A percentile compares a stretch with the other conserved stretches of the same genome.
Conservation (phyloP, 148 eudicot genomes). For the Arctostaphylos glauca region DNA sequence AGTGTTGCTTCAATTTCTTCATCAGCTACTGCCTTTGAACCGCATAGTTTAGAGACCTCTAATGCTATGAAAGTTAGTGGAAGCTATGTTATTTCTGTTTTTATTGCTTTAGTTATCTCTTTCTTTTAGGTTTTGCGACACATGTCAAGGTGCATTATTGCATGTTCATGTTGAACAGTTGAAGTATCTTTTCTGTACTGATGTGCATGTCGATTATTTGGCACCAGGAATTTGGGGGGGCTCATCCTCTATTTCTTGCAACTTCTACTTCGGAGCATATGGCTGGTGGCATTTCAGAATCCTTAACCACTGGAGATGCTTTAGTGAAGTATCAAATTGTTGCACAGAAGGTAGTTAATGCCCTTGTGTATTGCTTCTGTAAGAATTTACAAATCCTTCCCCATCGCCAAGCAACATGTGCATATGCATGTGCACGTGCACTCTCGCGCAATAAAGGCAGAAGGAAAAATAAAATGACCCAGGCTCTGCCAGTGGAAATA, state of each 20-base stretch:
- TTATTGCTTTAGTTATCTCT: background rate
- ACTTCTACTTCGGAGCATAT: slow-evolving; percentile 40
- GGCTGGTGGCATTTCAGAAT: slow-evolving; percentile 47
- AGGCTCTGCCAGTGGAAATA: background rate
- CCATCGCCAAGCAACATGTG: background rate
- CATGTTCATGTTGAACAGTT: background rate
- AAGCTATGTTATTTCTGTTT: slow-evolving; percentile 3
- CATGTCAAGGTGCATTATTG: background rate
- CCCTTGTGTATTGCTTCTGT: background rate
- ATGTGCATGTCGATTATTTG: background rate
- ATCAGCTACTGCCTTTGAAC: slow-evolving; percentile 36
- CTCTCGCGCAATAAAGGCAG: background rate
- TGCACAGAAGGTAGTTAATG: slow-evolving; percentile 55
- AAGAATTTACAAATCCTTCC: background rate
- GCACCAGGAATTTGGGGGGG: slow-evolving; percentile 49
- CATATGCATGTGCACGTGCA: background rate
- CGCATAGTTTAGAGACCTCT: slow-evolving; percentile 40
- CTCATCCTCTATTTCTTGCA: slow-evolving; percentile 36
- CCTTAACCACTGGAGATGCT: slow-evolving; percentile 68
- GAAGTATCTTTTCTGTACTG: background rate
- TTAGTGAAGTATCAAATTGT: slow-evolving; percentile 68
- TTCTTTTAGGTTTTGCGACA: background rate
- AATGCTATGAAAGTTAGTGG: slow-evolving; percentile 41
- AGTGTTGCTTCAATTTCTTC: slow-evolving; percentile 35
- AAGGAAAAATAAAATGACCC: background rate